A percentile compares a stretch with the other conserved stretches of the same genome.
Evolutionary conservation across 257 asterid species (phyloP).

Genomic region (Euphrasia confusa): DNA sequence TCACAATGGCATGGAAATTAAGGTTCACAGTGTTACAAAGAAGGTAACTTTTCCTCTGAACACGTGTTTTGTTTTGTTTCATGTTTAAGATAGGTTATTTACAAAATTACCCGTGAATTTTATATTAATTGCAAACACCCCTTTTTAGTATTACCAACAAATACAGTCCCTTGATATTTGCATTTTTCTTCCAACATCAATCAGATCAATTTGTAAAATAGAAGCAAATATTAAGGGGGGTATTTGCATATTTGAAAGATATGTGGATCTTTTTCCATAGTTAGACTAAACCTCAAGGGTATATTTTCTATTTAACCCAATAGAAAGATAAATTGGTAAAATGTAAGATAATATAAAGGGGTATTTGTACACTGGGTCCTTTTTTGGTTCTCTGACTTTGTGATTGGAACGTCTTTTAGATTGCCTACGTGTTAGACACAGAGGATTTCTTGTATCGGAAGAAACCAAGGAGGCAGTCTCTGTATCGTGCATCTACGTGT

Average conservation of each 20-base stretch:
- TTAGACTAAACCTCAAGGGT: too few species aligned
- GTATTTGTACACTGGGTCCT: background rate
- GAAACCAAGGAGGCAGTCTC: conserved; percentile 38
- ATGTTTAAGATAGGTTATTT: background rate
- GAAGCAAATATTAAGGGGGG: background rate
- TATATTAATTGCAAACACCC: background rate
- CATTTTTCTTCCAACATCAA: background rate
- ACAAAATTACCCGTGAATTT: background rate
- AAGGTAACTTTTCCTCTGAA: conserved; percentile 50
- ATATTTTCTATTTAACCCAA: background rate
- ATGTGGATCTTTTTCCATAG: background rate
- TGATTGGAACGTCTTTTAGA: conserved; percentile 32
- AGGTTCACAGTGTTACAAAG: conserved; percentile 42
- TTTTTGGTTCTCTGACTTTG: conserved; percentile 18
- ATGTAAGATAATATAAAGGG: background rate
- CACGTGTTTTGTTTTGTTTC: conserved; percentile 4
- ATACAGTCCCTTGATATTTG: background rate
- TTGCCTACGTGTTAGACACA: conserved; percentile 62
- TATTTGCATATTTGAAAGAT: background rate
- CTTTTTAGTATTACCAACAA: background rate
- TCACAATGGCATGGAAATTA: conserved; percentile 55
- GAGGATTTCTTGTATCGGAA: conserved; percentile 66
- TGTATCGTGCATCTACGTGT: conserved; percentile 15
- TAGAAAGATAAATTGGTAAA: background rate
- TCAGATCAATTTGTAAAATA: background rate